Evolutionary conservation across 257 asterid genomes (phyloP).

Genomic region (Verbascum thapsus): DNA sequence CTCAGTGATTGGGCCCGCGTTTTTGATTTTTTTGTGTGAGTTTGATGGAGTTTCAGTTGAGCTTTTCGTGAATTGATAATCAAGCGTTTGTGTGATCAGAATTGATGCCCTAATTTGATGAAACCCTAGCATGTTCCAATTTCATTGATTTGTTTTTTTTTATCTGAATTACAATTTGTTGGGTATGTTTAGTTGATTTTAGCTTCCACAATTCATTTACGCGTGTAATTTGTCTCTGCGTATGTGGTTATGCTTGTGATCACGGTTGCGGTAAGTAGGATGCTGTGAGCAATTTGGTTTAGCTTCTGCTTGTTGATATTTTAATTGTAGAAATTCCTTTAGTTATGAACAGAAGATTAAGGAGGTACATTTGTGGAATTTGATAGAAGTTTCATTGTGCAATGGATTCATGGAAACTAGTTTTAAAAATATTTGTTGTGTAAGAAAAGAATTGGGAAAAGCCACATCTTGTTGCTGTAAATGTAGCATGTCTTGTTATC

Average conservation of each 20-base stretch:
- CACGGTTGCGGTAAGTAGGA: slow-evolving; percentile 23
- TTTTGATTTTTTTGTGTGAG: slow-evolving; percentile 15
- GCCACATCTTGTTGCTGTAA: not conserved
- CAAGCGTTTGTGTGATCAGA: slow-evolving; percentile 18
- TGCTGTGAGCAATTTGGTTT: slow-evolving; percentile 4
- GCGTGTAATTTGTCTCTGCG: slow-evolving; percentile 13
- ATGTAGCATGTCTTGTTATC: not conserved
- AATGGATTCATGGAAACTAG: not conserved
- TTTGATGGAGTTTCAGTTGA: slow-evolving; percentile 19
- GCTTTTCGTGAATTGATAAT: slow-evolving; percentile 29
- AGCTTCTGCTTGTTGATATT: slow-evolving; percentile 16
- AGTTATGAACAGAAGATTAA: not conserved
- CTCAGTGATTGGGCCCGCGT: slow-evolving; percentile 15
- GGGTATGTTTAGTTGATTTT: slow-evolving; percentile 7
- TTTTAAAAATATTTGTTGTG: not conserved
- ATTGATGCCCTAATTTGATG: slow-evolving; percentile 32
- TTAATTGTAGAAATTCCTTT: slow-evolving; percentile 10
- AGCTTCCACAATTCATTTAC: not conserved
- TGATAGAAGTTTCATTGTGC: not conserved
- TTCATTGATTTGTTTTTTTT: slow-evolving; percentile 11
- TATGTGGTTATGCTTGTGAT: slow-evolving; percentile 32
- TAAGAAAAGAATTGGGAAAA: not conserved
- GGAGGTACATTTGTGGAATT: slow-evolving; percentile 1
- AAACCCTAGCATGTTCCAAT: slow-evolving; percentile 38
- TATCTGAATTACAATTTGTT: slow-evolving; percentile 19